A percentile compares a stretch with the other conserved stretches of the same genome.
Evolutionary conservation across 805 yeast species (phyloP).

Genomic region (Barnettozyma siamensis): DNA sequence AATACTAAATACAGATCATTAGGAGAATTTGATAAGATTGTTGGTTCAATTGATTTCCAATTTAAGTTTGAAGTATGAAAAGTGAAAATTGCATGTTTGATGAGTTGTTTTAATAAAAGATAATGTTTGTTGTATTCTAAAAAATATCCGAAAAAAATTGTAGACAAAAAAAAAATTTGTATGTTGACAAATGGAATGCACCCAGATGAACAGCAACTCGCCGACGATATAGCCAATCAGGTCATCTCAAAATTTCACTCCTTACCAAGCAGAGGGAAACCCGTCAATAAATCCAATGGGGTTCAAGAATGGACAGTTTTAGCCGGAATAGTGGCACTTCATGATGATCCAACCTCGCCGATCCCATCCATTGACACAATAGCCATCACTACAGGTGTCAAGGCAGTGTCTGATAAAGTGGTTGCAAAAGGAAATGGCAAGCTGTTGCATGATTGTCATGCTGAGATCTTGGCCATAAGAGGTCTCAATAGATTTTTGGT

Average conservation of each 20-base stretch:
- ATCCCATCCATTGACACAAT: constrained; percentile 31
- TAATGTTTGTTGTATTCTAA: too few species aligned
- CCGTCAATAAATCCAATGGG: constrained; percentile 56
- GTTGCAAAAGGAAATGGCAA: constrained; percentile 45
- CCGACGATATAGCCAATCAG: constrained; percentile 5
- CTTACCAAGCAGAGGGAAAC: constrained; percentile 46
- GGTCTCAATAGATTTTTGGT: constrained; percentile 46
- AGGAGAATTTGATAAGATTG: constrained; percentile 51
- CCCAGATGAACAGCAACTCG: not conserved
- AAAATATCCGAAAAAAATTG: too few species aligned
- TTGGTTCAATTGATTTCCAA: constrained; percentile 36
- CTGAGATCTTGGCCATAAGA: constrained; percentile 73
- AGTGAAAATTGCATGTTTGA: too few species aligned
- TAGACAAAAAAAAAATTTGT: too few species aligned
- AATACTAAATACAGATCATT: constrained; percentile 50
- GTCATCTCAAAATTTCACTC: not conserved
- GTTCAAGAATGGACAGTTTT: constrained; percentile 77
- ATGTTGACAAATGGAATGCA: too few species aligned
- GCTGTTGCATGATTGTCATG: constrained; percentile 84
- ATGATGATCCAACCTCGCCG: constrained; percentile 13
- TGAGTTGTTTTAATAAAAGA: constrained; percentile 1
- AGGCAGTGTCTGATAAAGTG: constrained; percentile 54
- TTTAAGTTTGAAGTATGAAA: constrained; percentile 34
- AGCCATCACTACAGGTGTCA: constrained; percentile 75
- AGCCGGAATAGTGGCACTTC: constrained; percentile 58